Evolutionary conservation across 345 rosid genomes (phyloP).

Genomic region (Boechera retrofracta): DNA sequence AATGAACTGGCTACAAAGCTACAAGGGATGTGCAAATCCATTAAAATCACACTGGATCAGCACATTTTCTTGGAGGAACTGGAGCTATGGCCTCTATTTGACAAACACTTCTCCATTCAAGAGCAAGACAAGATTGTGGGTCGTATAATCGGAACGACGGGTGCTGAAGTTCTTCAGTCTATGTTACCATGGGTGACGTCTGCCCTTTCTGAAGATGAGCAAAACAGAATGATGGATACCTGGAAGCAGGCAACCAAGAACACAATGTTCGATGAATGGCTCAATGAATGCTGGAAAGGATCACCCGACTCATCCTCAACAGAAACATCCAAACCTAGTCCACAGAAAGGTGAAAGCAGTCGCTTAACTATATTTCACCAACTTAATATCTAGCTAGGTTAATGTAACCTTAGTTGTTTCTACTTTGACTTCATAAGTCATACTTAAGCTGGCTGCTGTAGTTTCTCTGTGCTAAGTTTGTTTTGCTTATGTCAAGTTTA

Average conservation of each 20-base stretch:
- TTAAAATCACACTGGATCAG: conserved; percentile 80
- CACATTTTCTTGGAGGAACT: conserved; percentile 87
- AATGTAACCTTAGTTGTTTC: conserved; percentile 14
- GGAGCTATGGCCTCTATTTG: conserved; percentile 92
- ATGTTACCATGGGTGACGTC: conserved; percentile 97
- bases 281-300: conserved; percentile 77
- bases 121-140: conserved; percentile 93
- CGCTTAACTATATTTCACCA: conserved; percentile 21
- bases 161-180: conserved; percentile 92
- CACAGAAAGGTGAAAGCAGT: conserved; percentile 54
- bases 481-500: conserved; percentile 39
- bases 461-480: conserved; percentile 16
- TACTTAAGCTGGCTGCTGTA: conserved; percentile 20
- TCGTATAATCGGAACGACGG: conserved; percentile 87
- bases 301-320: conserved; percentile 55
- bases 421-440: conserved; percentile 30
- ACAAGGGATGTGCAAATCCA: conserved; percentile 96
- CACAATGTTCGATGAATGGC: conserved; percentile 96
- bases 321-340: conserved; percentile 55
- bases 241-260: conserved; percentile 97
- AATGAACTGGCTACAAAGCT: conserved; percentile 79
- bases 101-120: conserved; percentile 70
- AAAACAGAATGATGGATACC: conserved; percentile 90
- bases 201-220: conserved; percentile 88
- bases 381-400: conserved; percentile 20